Evolutionary conservation across 2,329 filamentous ascomycete species (phyloP).

Genomic region (Lachnellula cervina): DNA sequence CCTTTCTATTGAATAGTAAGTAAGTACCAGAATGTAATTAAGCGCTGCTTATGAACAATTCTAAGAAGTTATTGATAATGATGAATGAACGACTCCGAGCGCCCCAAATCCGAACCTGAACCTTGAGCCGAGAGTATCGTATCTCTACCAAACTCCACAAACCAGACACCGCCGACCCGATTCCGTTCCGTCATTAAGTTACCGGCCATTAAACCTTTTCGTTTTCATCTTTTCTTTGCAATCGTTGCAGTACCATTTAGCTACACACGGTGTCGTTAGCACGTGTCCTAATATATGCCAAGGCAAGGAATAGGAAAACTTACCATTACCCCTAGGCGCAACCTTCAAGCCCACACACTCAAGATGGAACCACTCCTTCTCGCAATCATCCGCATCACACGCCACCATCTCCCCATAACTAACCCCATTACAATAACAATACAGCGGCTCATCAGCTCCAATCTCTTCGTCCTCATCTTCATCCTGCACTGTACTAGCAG

Average conservation of each 20-base stretch:
- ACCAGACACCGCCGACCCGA: not conserved
- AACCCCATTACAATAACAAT: conserved; percentile 75
- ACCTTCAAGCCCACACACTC: conserved; percentile 76
- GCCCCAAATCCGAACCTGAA: too few species aligned
- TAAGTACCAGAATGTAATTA: too few species aligned
- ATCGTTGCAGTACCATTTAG: conserved; percentile 32
- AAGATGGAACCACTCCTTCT: conserved; percentile 78
- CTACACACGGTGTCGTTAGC: conserved; percentile 9
- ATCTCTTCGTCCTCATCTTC: conserved; percentile 55
- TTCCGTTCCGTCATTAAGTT: conserved; percentile 1
- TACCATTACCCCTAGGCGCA: conserved; percentile 58
- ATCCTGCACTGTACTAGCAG: conserved; percentile 39
- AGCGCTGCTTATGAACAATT: too few species aligned
- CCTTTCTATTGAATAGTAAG: too few species aligned
- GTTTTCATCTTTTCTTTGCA: conserved; percentile 28
- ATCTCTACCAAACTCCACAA: not conserved
- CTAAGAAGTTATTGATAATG: too few species aligned
- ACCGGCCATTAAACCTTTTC: conserved; percentile 26
- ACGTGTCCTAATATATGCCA: not conserved
- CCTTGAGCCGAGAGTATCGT: not conserved
- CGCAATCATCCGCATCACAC: conserved; percentile 69
- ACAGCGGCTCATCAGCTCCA: conserved; percentile 66
- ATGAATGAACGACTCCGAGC: too few species aligned
- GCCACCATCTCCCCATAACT: conserved; percentile 84
- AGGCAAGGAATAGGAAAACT: conserved; percentile 8